Base-by-base conservation (phyloP, 2,329 filamentous ascomycete genomes). In the Calonectria ilicicola region DNA sequence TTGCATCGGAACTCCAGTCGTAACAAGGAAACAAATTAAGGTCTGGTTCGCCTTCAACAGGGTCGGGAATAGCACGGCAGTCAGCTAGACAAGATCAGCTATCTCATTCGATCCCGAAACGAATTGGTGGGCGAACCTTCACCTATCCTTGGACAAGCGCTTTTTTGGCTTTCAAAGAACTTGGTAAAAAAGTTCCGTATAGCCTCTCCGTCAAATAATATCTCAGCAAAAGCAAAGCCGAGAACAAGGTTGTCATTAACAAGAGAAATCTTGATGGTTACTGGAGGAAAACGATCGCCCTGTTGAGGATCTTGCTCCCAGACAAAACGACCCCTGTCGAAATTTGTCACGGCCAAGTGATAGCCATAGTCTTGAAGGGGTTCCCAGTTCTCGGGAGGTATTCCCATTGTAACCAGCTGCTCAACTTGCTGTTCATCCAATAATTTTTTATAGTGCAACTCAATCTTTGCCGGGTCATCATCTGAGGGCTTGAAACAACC, bases 141-240 rank as follows among this genome's bases (percentile, higher is more conserved):
- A 3, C 38, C 26, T 15, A 14, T 12, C 5, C 42, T 49, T 6
- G 29, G 12, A 21, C 44, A 15, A 26, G 17, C 12, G 56, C 27
- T 26, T 21, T 40, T 14, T 2, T 75, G 72, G 29, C 67, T 72
- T 38, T 26, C 53, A 14, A 73, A 38, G 27, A 76, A 79, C 32
- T 66, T 32, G 19, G 47, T 21, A 23, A 79, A 70, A 71, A 78
- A 78, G 49, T 76, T 75, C n/a, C 72, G 62, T 10, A 77, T 75
- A 19, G 69, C 75, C 35, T 72, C 65, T 15, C 47, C 67, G n/a
- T 79, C 77, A 27, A 78, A 79, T 2, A 78, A 64, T 53, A 51
- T 56, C 32, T 75, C 62, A 38, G 72, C 73, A 40, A 79, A 72
- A 5, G 75, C 62, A 60, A 78, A 79, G 4, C 74, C 73, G 27